Percentiles rank a stretch among this genome's conserved stretches.
Evolutionary conservation across 2,329 filamentous ascomycete genomes (phyloP).

Genomic region (Ophiostoma sp.): DNA sequence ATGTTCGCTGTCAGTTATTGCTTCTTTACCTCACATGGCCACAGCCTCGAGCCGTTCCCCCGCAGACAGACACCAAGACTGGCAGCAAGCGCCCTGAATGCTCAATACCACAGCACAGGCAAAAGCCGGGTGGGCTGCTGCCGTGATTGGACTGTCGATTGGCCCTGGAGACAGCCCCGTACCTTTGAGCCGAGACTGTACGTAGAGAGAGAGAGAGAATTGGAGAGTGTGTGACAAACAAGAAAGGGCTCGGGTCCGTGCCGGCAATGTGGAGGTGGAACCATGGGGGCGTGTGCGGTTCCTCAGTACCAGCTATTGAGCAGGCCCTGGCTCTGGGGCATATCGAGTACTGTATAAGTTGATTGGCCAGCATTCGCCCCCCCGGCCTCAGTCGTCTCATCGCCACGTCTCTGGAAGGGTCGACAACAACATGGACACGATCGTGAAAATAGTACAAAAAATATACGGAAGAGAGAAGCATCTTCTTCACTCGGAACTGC

Average conservation of each 20-base stretch:
- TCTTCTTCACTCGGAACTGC: not conserved
- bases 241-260: conserved; percentile 20
- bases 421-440: not conserved
- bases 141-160: conserved; percentile 23
- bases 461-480: not conserved
- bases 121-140: conserved; percentile 19
- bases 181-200: not conserved
- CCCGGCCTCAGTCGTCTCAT: not conserved
- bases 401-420: not conserved
- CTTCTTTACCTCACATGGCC: too few species aligned
- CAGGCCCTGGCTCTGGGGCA: conserved; percentile 1
- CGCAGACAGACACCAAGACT: not conserved
- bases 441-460: not conserved
- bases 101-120: conserved; percentile 7
- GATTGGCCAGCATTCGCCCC: conserved; percentile 20
- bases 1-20: not conserved
- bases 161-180: not conserved
- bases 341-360: conserved; percentile 24
- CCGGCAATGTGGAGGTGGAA: conserved; percentile 21
- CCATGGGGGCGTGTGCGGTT: conserved; percentile 18
- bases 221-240: not conserved
- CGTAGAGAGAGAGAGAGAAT: not conserved
- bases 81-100: not conserved
- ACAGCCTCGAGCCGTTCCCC: not conserved
- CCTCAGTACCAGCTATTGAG: not conserved